Evolutionary conservation across 2,329 filamentous ascomycete species (phyloP).

Genomic region (Botryotinia convoluta): DNA sequence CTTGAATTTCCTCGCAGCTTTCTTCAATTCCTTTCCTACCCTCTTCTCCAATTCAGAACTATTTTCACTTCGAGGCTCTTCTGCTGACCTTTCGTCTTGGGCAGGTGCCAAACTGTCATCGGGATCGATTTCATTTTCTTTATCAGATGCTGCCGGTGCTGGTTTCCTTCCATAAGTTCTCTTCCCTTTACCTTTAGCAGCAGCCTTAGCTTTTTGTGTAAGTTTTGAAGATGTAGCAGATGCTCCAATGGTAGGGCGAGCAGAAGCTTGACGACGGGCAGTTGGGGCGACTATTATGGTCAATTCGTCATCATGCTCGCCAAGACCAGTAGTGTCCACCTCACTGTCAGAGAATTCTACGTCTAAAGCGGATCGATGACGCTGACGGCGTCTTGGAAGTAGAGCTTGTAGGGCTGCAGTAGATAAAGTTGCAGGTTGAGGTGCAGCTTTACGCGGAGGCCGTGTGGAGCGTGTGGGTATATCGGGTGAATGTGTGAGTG

Average conservation of each 20-base stretch:
- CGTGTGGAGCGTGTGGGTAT: conserved; percentile 20
- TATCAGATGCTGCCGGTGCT: conserved; percentile 50
- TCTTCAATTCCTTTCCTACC: conserved; percentile 50
- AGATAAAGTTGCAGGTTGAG: conserved; percentile 33
- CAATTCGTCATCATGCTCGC: conserved; percentile 55
- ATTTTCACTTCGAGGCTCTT: conserved; percentile 32
- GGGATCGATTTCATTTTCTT: conserved; percentile 52
- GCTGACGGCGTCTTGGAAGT: conserved; percentile 38
- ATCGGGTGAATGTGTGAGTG: conserved; percentile 65
- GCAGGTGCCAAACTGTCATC: conserved; percentile 44
- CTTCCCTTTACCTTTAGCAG: conserved; percentile 28
- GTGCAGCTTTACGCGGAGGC: conserved; percentile 21
- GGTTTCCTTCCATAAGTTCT: conserved; percentile 45
- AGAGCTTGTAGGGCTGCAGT: conserved; percentile 41
- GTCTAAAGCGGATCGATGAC: conserved; percentile 40
- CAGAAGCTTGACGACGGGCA: conserved; percentile 31
- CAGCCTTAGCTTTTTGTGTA: conserved; percentile 22
- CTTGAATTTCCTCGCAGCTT: conserved; percentile 60
- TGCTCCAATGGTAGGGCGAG: conserved; percentile 22
- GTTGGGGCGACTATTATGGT: conserved; percentile 44
- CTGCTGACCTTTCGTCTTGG: conserved; percentile 44
- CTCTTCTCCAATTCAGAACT: conserved; percentile 42
- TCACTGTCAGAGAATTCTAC: conserved; percentile 46
- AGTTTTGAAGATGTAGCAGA: not conserved
- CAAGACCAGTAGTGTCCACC: conserved; percentile 48